Evolutionary conservation across 441 rosid genomes (phyloP).

Genomic region (Croton laevigatus): DNA sequence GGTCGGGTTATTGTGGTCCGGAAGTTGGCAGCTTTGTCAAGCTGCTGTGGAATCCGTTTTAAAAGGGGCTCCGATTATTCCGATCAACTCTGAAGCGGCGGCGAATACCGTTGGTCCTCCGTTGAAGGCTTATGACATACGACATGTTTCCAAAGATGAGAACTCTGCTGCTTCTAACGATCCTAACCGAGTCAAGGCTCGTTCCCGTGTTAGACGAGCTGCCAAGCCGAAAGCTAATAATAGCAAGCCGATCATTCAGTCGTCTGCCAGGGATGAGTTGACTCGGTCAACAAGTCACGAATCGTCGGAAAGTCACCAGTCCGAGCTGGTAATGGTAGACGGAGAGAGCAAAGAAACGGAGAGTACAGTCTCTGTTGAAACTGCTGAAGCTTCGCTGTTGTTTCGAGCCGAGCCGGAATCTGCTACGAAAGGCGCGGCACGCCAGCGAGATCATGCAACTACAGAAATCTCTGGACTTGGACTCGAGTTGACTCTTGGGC

Average conservation of each 20-base stretch:
- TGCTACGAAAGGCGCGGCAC: not conserved
- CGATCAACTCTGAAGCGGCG: conserved; percentile 60
- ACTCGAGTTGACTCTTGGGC: conserved; percentile 63
- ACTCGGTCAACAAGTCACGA: conserved; percentile 72
- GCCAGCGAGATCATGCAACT: not conserved
- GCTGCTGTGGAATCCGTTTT: conserved; percentile 53
- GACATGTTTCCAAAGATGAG: conserved; percentile 78
- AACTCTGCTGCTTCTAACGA: conserved; percentile 45
- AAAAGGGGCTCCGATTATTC: conserved; percentile 36
- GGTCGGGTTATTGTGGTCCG: conserved; percentile 54
- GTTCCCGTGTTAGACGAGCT: conserved; percentile 52
- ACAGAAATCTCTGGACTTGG: conserved; percentile 25
- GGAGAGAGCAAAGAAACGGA: conserved; percentile 57
- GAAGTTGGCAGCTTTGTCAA: conserved; percentile 57
- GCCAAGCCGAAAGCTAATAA: conserved; percentile 33
- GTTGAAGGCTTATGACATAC: conserved; percentile 68
- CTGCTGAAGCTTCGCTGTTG: conserved; percentile 38
- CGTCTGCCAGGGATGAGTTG: conserved; percentile 26
- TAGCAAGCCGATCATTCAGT: conserved; percentile 7
- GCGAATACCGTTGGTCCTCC: conserved; percentile 64
- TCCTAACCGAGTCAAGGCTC: conserved; percentile 39
- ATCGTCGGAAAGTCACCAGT: conserved; percentile 70
- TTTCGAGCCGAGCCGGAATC: conserved; percentile 34
- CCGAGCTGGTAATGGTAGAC: conserved; percentile 44
- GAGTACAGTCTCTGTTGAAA: conserved; percentile 62